Percentiles rank a stretch among this genome's conserved stretches.
Evolutionary conservation across 805 yeast genomes (phyloP).

Genomic region (Wickerhamomyces mucosus): DNA sequence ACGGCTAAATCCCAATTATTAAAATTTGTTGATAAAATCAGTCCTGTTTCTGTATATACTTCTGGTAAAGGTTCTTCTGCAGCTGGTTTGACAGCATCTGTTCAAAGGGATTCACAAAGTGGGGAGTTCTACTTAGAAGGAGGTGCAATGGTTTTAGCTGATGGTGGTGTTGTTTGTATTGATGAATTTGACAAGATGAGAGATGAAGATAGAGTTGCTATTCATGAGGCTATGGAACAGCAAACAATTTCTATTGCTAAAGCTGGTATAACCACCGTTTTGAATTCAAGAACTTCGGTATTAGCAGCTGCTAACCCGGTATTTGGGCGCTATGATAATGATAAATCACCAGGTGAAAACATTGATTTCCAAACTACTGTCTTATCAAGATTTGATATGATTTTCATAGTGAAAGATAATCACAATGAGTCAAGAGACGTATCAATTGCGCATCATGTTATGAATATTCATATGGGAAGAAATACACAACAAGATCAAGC

Average conservation of each 20-base stretch:
- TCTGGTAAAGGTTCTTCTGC: conserved; percentile 99
- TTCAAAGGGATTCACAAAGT: conserved; percentile 81
- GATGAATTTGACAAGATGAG: conserved; percentile 99
- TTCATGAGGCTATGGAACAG: conserved; percentile 99
- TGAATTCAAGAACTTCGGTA: conserved; percentile 93
- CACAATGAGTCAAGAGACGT: conserved; percentile 81
- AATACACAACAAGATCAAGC: conserved; percentile 37
- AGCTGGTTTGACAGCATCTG: conserved; percentile 98
- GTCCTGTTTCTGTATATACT: conserved; percentile 92
- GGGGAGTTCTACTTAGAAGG: conserved; percentile 95
- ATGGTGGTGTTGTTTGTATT: conserved; percentile 98
- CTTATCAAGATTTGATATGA: conserved; percentile 97
- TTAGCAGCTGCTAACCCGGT: conserved; percentile 98
- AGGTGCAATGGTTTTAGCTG: conserved; percentile 99
- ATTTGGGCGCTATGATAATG: conserved; percentile 92
- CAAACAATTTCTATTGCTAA: conserved; percentile 98
- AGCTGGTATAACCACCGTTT: conserved; percentile 96
- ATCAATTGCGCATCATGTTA: conserved; percentile 88
- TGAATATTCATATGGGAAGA: conserved; percentile 84
- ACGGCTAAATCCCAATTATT: conserved; percentile 95
- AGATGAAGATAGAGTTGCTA: conserved; percentile 97
- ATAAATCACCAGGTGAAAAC: conserved; percentile 95
- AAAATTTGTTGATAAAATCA: conserved; percentile 89
- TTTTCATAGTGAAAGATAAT: conserved; percentile 91
- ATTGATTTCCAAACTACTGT: conserved; percentile 97